Evolutionary conservation across 2,329 filamentous ascomycete species (phyloP).

Genomic region (Trichoderma sp.): DNA sequence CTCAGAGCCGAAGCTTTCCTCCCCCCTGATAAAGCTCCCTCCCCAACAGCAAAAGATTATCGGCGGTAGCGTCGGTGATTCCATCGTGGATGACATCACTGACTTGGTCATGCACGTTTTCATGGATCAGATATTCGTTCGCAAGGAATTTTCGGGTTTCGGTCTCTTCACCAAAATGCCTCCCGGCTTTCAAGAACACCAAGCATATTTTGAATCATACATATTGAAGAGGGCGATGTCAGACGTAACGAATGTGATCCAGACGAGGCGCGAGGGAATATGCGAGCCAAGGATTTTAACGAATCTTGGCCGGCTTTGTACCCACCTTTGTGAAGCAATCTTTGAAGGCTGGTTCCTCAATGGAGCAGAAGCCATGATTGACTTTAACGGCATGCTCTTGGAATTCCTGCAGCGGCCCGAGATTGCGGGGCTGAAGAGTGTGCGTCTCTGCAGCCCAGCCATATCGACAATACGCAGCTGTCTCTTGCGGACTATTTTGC

Average conservation of each 20-base stretch:
- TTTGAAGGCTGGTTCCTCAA: slow-evolving; percentile 97
- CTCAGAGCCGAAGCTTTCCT: slow-evolving; percentile 55
- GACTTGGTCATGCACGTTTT: slow-evolving; percentile 78
- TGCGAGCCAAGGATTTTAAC: slow-evolving; percentile 80
- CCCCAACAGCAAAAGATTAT: slow-evolving; percentile 43
- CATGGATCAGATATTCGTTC: slow-evolving; percentile 75
- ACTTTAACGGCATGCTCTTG: slow-evolving; percentile 79
- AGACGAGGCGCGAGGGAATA: slow-evolving; percentile 67
- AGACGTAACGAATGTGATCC: slow-evolving; percentile 66
- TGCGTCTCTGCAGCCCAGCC: slow-evolving; percentile 85
- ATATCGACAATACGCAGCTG: slow-evolving; percentile 71
- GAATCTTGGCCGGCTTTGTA: slow-evolving; percentile 77
- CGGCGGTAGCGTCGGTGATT: slow-evolving; percentile 57
- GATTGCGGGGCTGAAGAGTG: slow-evolving; percentile 74
- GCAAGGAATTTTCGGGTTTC: slow-evolving; percentile 89
- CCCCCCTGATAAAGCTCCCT: slow-evolving; percentile 44
- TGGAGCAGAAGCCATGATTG: slow-evolving; percentile 76
- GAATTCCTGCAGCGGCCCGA: slow-evolving; percentile 88
- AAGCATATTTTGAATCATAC: slow-evolving; percentile 93
- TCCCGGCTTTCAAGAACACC: slow-evolving; percentile 89
- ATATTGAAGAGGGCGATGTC: slow-evolving; percentile 72
- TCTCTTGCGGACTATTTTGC: slow-evolving; percentile 74
- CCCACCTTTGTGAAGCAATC: slow-evolving; percentile 81
- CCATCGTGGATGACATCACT: slow-evolving; percentile 71
- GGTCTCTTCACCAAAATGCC: slow-evolving; percentile 83